phyloP scores from a whole-genome alignment of 1,284 basidiomycete genomes.

The Anthracocystis setariae region DNA sequence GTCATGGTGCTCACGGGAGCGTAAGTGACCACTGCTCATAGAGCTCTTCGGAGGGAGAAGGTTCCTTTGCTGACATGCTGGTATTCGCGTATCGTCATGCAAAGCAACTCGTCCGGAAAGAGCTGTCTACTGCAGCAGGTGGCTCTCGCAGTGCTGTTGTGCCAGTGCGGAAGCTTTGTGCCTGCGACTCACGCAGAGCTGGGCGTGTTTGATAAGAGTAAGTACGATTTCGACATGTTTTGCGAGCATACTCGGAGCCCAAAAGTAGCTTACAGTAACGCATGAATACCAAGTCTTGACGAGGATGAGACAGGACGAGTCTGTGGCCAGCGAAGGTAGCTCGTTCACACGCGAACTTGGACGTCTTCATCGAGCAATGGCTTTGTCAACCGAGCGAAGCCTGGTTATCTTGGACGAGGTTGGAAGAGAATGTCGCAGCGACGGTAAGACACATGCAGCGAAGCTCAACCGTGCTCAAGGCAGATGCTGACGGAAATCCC shows the following conservation, averaged over 20 bases:
- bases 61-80: background rate
- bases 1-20: slow-evolving; percentile 49
- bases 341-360: slow-evolving; percentile 46
- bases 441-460: slow-evolving; percentile 19
- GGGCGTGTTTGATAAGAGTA: slow-evolving; percentile 46
- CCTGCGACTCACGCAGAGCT: slow-evolving; percentile 37
- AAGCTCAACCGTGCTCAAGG: background rate
- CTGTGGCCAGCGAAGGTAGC: slow-evolving; percentile 42
- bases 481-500: background rate
- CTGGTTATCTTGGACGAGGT: slow-evolving; percentile 52
- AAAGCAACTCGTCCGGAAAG: slow-evolving; percentile 50
- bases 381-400: slow-evolving; percentile 30
- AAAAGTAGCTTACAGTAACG: background rate
- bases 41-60: too few species aligned
- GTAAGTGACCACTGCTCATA: slow-evolving; percentile 16
- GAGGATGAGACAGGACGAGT: slow-evolving; percentile 50
- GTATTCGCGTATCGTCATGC: background rate
- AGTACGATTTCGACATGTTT: too few species aligned
- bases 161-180: slow-evolving; percentile 46
- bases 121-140: slow-evolving; percentile 50
- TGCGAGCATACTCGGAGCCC: too few species aligned
- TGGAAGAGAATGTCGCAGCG: slow-evolving; percentile 41
- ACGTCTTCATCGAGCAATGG: slow-evolving; percentile 34
- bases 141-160: slow-evolving; percentile 31
- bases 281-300: slow-evolving; percentile 25